These are phyloP conservation scores for Plantago elongata DNA, from an alignment of 257 asterid genomes.

Conservation along the genomic window DNA sequence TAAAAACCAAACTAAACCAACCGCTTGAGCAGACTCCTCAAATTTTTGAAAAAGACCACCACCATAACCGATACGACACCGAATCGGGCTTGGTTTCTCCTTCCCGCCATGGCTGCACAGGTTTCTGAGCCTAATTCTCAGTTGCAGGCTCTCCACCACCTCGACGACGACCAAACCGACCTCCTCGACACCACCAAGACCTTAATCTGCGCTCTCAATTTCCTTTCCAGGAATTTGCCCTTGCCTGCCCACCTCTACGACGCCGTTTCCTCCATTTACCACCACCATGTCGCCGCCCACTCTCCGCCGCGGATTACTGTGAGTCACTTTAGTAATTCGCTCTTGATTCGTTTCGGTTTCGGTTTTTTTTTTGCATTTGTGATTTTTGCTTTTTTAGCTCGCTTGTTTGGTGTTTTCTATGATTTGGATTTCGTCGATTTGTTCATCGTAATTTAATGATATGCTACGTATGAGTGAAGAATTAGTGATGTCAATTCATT, in stretches of 20 bases:
- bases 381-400: neutral
- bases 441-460: neutral
- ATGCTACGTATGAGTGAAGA: too few relatives aligned
- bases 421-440: neutral
- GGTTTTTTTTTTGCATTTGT: neutral
- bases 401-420: slow-evolving; percentile 13
- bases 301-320: slow-evolving; percentile 31
- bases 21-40: neutral
- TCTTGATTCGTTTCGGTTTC: neutral
- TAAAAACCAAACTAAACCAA: too few relatives aligned
- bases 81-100: slow-evolving; percentile 17
- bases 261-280: slow-evolving; percentile 76
- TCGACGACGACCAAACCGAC: slow-evolving; percentile 20
- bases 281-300: slow-evolving; percentile 18
- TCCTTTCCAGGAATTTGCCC: slow-evolving; percentile 85
- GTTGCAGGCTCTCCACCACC: slow-evolving; percentile 33
- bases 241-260: slow-evolving; percentile 75
- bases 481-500: too few relatives aligned
- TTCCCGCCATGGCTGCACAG: slow-evolving; percentile 77
- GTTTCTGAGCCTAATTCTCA: slow-evolving; percentile 36
- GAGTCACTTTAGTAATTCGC: slow-evolving; percentile 25
- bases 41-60: neutral
- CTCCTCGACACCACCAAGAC: slow-evolving; percentile 60
- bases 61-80: slow-evolving; percentile 31
- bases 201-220: slow-evolving; percentile 86